These are phyloP conservation scores for Alternaria longipes DNA, from an alignment of 2,329 filamentous ascomycete genomes.

Conservation along the genomic window DNA sequence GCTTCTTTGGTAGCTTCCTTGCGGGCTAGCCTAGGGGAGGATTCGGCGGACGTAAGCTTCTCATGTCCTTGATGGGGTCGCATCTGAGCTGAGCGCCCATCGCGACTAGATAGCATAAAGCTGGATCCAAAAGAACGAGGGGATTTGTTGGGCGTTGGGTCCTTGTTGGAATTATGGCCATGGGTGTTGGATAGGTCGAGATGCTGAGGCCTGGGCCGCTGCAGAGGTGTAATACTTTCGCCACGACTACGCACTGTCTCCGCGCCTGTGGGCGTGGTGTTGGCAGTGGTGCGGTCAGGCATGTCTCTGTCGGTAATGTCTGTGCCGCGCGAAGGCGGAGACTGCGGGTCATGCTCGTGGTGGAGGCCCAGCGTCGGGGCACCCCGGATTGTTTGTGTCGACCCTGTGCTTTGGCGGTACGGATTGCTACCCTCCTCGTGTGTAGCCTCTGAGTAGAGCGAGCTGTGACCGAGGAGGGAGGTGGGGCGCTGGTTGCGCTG, in stretches of 20 bases:
- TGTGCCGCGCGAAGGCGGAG: slow-evolving; percentile 77
- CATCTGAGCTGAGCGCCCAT: slow-evolving; percentile 59
- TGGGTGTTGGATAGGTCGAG: slow-evolving; percentile 69
- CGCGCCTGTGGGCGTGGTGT: slow-evolving; percentile 73
- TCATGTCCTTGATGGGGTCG: slow-evolving; percentile 70
- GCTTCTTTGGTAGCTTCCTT: slow-evolving; percentile 54
- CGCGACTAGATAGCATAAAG: slow-evolving; percentile 71
- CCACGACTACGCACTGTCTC: slow-evolving; percentile 70
- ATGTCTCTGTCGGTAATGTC: slow-evolving; percentile 80
- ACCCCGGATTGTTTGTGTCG: slow-evolving; percentile 45
- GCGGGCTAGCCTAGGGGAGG: slow-evolving; percentile 71
- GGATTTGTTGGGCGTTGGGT: slow-evolving; percentile 72
- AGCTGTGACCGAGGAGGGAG: slow-evolving; percentile 47
- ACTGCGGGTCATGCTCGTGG: slow-evolving; percentile 49
- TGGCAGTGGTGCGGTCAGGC: slow-evolving; percentile 74
- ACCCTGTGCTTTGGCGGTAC: slow-evolving; percentile 51
- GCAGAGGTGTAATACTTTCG: slow-evolving; percentile 82
- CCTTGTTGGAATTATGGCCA: slow-evolving; percentile 61
- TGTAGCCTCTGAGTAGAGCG: slow-evolving; percentile 43
- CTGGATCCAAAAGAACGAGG: slow-evolving; percentile 79
- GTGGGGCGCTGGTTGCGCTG: slow-evolving; percentile 73
- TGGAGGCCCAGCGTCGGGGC: slow-evolving; percentile 44
- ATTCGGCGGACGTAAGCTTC: slow-evolving; percentile 82
- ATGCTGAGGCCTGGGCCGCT: slow-evolving; percentile 65
- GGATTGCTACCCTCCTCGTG: slow-evolving; percentile 45